Percentiles rank a stretch among this genome's conserved stretches.
phyloP scores from a whole-genome alignment of 139 green algal genomes.

The Ettlia oleoabundans region DNA sequence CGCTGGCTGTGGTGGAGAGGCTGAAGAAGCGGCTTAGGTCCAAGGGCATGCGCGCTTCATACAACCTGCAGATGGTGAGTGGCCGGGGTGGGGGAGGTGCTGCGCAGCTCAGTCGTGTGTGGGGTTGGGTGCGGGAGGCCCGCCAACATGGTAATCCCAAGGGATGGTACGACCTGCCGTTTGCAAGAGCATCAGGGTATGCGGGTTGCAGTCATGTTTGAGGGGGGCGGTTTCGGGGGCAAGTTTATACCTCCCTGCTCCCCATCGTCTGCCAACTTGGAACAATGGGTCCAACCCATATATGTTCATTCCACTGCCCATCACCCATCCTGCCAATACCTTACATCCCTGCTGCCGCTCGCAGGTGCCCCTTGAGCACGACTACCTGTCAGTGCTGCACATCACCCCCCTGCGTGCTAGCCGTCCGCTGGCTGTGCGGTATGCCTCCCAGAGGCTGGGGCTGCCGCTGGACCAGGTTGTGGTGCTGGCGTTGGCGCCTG shows the following conservation, averaged over 20 bases:
- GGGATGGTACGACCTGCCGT: no score
- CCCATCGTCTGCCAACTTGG: neutral
- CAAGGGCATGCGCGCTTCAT: slow-evolving; percentile 60
- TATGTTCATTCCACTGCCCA: no score
- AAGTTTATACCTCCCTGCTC: neutral
- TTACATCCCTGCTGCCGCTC: neutral
- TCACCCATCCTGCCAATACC: neutral
- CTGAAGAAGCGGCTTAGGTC: slow-evolving; percentile 52
- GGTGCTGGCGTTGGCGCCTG: slow-evolving; percentile 47
- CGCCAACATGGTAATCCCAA: no score
- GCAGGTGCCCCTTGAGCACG: slow-evolving; percentile 47
- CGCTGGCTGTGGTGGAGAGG: slow-evolving; percentile 44
- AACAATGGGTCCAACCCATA: no score
- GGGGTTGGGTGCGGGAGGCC: no score
- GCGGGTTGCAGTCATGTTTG: no score
- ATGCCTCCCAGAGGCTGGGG: slow-evolving; percentile 62
- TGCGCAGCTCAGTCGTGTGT: neutral
- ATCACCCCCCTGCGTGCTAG: slow-evolving; percentile 80
- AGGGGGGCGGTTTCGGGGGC: no score
- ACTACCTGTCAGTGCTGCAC: slow-evolving; percentile 67
- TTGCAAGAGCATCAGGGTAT: no score
- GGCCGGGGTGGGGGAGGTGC: neutral
- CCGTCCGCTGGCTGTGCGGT: slow-evolving; percentile 80
- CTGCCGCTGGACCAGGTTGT: slow-evolving; percentile 55
- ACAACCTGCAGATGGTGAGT: slow-evolving; percentile 55